Conservation (phyloP, 805 yeast species). For the Cyberlindnera japonica region DNA sequence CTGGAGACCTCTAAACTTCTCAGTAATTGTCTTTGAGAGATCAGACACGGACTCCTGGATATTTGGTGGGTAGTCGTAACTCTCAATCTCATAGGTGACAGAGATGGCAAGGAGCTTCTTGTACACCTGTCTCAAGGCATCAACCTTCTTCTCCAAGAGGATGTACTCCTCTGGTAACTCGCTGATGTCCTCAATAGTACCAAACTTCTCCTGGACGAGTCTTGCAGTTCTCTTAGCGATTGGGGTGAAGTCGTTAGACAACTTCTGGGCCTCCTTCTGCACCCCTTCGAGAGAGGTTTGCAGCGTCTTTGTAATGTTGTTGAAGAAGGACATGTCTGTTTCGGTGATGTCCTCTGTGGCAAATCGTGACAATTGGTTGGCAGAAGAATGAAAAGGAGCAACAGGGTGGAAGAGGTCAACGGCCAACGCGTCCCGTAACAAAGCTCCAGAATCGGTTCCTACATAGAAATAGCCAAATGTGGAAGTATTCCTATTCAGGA, state of each 20-base stretch:
- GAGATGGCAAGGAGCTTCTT: conserved; percentile 48
- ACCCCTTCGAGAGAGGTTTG: conserved; percentile 26
- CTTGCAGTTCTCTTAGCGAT: conserved; percentile 57
- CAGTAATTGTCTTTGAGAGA: conserved; percentile 53
- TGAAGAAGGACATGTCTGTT: conserved; percentile 27
- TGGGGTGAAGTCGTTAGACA: conserved; percentile 46
- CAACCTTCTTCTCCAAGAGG: conserved; percentile 63
- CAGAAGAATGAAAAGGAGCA: too few relatives aligned
- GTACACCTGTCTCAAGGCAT: conserved; percentile 57
- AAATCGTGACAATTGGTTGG: too few relatives aligned
- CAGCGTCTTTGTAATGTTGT: conserved; percentile 23
- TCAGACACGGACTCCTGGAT: conserved; percentile 61
- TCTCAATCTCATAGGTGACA: conserved; percentile 65
- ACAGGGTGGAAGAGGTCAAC: too few relatives aligned
- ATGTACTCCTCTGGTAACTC: conserved; percentile 74
- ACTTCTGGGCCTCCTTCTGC: conserved; percentile 37
- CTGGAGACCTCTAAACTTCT: conserved; percentile 55
- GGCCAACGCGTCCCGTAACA: too few relatives aligned
- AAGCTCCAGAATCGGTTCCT: too few relatives aligned
- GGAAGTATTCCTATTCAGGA: not conserved
- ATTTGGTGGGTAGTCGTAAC: conserved; percentile 83
- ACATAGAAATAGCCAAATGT: not conserved
- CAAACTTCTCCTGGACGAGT: conserved; percentile 58
- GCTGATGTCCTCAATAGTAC: conserved; percentile 61
- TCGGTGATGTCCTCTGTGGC: too few relatives aligned